Conservation (phyloP, 1,284 basidiomycete genomes). For the Rhodotorula sp. region DNA sequence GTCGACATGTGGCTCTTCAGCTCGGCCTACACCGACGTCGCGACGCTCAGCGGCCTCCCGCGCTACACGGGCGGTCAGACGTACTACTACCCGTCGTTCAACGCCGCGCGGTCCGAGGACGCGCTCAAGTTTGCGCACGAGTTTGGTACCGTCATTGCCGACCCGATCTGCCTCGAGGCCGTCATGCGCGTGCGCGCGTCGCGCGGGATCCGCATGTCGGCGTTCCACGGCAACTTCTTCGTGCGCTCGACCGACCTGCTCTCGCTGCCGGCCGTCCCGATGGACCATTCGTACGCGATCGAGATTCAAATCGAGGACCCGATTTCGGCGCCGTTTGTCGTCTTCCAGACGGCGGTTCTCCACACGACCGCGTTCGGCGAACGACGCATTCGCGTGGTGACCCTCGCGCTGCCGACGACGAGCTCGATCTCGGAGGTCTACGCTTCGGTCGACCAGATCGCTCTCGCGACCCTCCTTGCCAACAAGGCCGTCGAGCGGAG, state of each 20-base stretch:
- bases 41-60: constrained; percentile 85
- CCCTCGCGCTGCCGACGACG: constrained; percentile 88
- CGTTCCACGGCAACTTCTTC: constrained; percentile 99
- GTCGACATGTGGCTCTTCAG: constrained; percentile 99
- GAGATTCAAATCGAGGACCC: constrained; percentile 98
- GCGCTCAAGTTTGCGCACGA: constrained; percentile 98
- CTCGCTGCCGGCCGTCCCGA: constrained; percentile 92
- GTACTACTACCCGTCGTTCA: constrained; percentile 98
- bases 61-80: constrained; percentile 98
- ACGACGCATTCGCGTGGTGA: constrained; percentile 92
- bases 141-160: constrained; percentile 87
- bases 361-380: constrained; percentile 97
- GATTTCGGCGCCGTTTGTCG: constrained; percentile 86
- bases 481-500: constrained; percentile 97
- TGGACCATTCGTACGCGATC: constrained; percentile 95
- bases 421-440: constrained; percentile 90
- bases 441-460: constrained; percentile 91
- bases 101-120: constrained; percentile 89
- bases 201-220: constrained; percentile 89
- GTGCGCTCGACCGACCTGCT: constrained; percentile 96
- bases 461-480: constrained; percentile 82
- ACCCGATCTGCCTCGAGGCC: constrained; percentile 94
- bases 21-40: constrained; percentile 90
- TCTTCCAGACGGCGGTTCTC: constrained; percentile 92
- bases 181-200: constrained; percentile 97